Evolutionary conservation across 1,284 basidiomycete genomes (phyloP).

Genomic region (Malassezia obtusa): DNA sequence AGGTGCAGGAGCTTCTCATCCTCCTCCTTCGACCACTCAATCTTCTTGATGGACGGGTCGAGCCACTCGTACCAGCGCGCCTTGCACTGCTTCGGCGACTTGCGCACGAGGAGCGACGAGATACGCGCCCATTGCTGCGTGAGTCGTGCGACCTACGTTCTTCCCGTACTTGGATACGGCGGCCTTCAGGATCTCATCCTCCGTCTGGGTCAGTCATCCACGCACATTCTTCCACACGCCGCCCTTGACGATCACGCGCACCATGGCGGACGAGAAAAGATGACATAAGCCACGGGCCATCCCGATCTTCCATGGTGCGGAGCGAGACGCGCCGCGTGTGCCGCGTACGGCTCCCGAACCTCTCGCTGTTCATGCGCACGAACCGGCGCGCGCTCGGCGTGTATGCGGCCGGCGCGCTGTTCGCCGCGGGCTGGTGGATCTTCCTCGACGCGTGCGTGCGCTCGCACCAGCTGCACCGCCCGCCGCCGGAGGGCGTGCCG

Average conservation of each 20-base stretch:
- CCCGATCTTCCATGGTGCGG: not conserved
- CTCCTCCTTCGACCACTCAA: conserved; percentile 72
- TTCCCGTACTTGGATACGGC: conserved; percentile 48
- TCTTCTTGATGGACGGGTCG: conserved; percentile 99
- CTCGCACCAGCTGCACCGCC: conserved; percentile 59
- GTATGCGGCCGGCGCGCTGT: conserved; percentile 80
- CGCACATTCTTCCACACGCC: conserved; percentile 47
- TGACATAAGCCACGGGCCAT: not conserved
- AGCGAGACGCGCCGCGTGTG: conserved; percentile 73
- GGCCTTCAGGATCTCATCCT: conserved; percentile 48
- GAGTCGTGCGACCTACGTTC: conserved; percentile 23
- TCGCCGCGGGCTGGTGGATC: conserved; percentile 87
- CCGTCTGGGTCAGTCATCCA: conserved; percentile 24
- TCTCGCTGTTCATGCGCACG: conserved; percentile 44
- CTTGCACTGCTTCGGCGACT: conserved; percentile 99
- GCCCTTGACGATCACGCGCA: conserved; percentile 46
- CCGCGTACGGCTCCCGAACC: conserved; percentile 51
- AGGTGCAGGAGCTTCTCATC: conserved; percentile 97
- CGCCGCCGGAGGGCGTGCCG: conserved; percentile 59
- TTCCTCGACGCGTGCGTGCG: conserved; percentile 86
- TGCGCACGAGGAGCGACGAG: conserved; percentile 89
- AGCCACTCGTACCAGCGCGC: conserved; percentile 98
- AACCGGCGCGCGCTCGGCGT: conserved; percentile 74
- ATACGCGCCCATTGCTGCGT: conserved; percentile 72
- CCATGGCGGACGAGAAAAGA: conserved; percentile 22